Evolutionary conservation across 2,329 filamentous ascomycete genomes (phyloP), one percentile per base, ranked within the genome.

Genomic region (Hypoxylon sp.): DNA sequence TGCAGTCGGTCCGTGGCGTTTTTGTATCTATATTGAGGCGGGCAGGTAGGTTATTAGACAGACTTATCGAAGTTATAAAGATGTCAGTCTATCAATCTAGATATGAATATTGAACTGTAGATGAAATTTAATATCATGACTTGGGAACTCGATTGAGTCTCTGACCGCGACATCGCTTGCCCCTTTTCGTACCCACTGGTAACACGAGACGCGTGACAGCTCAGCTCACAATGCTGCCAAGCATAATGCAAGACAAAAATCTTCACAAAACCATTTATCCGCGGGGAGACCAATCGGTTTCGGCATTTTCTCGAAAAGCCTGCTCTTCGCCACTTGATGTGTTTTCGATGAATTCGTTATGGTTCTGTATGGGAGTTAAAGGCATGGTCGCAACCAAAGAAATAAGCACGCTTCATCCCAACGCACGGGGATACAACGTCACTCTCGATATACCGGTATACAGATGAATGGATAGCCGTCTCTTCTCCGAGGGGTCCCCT

Each of bases 391-490:
- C 44, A n/a, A 48, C 5, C 30, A 37, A 58, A 20, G 55, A 27
- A 44, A 37, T 49, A 49, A 37, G 42, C 44, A 49, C 8, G 42
- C 14, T 13, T 40, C 30, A 22, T 7, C 27, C 17, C 11, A 58
- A 58, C 55, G 17, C 4, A n/a, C 14, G 20, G n/a, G 46, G 17
- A 44, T 44, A 51, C 51, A 35, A 37, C 35, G 33, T 25, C 25
- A 35, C 33, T 35, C 37, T 35, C 42, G 35, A 50, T 57, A 30
- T 31, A 57, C 22, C 42, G 35, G 44, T 57, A 30, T 20, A 57
- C 22, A 30, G 40, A 17, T 48, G 35, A 57, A 57, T 64, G 44
- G 48, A 60, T 58, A 62, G 65, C 25, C 37, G 50, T 25, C 50
- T 56, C 48, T 48, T 50, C 22, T 46, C 44, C 8, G 11, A 35